These are phyloP conservation scores for Grosmannia serpens DNA, from an alignment of 2,329 filamentous ascomycete species.

Conservation along the genomic window DNA sequence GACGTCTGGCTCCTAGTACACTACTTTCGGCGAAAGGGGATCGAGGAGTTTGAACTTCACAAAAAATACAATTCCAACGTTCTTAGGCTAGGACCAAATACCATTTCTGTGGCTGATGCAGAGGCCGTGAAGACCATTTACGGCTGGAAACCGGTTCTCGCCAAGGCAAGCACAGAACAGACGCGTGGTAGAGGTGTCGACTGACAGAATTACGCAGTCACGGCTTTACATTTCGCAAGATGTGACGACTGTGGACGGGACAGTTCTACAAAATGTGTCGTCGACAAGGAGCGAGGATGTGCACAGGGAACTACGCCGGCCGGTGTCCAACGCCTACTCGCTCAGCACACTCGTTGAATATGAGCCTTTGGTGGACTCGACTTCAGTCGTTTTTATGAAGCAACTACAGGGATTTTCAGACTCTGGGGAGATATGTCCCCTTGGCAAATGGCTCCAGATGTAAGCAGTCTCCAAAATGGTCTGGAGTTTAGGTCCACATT, in stretches of 20 bases:
- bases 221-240: neutral
- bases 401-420: constrained; percentile 18
- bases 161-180: neutral
- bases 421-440: constrained; percentile 11
- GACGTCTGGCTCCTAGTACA: neutral
- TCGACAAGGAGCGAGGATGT: neutral
- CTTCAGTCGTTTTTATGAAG: constrained; percentile 14
- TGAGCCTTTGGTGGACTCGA: constrained; percentile 13
- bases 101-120: constrained; percentile 1
- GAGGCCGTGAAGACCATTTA: constrained; percentile 5
- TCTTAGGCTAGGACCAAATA: neutral
- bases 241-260: neutral
- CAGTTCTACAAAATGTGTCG: neutral
- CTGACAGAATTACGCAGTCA: neutral
- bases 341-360: constrained; percentile 13
- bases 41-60: neutral
- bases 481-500: too few relatives aligned
- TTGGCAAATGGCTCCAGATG: constrained; percentile 43
- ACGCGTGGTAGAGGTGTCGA: too few relatives aligned
- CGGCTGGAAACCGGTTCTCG: neutral
- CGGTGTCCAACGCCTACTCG: constrained; percentile 12
- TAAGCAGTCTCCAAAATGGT: too few relatives aligned
- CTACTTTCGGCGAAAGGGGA: neutral
- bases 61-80: neutral
- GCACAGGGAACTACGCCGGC: constrained; percentile 4